These are phyloP conservation scores for Candida manassasensis DNA, from an alignment of 805 yeast genomes.

Conservation along the genomic window DNA sequence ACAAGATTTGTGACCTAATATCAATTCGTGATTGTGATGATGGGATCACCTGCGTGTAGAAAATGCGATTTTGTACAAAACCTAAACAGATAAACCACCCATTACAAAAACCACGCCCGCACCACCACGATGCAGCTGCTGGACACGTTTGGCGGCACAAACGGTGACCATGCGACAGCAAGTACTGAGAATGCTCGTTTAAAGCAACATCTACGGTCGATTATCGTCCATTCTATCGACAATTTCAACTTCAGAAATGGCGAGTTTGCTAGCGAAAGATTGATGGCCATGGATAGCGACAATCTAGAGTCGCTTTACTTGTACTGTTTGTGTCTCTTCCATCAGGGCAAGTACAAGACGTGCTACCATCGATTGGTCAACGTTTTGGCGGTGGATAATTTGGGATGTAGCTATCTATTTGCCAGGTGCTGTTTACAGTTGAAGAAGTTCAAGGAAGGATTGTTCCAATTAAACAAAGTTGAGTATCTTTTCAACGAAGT, in stretches of 20 bases:
- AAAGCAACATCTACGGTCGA: slow-evolving; percentile 47
- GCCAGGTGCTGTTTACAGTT: slow-evolving; percentile 62
- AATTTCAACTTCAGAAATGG: slow-evolving; percentile 69
- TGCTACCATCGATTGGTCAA: slow-evolving; percentile 46
- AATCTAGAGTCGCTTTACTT: slow-evolving; percentile 62
- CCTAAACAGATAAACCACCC: too few relatives aligned
- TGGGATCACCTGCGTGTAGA: too few relatives aligned
- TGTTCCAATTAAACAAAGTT: slow-evolving; percentile 36
- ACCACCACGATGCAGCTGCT: slow-evolving; percentile 2
- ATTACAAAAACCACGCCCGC: too few relatives aligned
- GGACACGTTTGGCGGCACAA: background rate
- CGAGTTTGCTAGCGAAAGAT: slow-evolving; percentile 79
- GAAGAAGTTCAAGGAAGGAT: slow-evolving; percentile 57
- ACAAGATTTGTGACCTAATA: too few relatives aligned
- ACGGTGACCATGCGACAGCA: background rate
- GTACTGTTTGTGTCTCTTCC: slow-evolving; percentile 62
- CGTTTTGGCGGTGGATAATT: slow-evolving; percentile 43
- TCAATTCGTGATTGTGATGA: too few relatives aligned
- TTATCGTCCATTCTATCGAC: slow-evolving; percentile 67
- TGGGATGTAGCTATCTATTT: slow-evolving; percentile 73
- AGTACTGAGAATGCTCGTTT: slow-evolving; percentile 5
- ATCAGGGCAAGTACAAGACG: slow-evolving; percentile 54
- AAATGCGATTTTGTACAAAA: too few relatives aligned
- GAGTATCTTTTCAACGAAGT: slow-evolving; percentile 27
- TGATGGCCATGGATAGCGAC: slow-evolving; percentile 57